phyloP scores from a whole-genome alignment of 2,329 filamentous ascomycete genomes.

The Colletotrichum paranaense region DNA sequence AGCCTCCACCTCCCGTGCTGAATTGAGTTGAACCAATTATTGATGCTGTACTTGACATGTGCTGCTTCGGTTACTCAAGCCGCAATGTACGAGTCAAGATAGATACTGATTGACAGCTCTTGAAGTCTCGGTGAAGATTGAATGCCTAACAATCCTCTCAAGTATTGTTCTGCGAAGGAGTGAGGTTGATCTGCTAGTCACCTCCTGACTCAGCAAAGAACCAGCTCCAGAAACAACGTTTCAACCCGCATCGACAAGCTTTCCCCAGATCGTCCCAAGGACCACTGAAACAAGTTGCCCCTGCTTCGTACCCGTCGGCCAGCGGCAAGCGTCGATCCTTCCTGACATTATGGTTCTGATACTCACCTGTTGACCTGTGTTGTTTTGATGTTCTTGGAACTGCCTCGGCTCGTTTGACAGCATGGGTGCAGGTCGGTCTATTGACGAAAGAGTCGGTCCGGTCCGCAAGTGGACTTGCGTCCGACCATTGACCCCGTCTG shows the following conservation, averaged over 20 bases:
- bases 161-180: no score
- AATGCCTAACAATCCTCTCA: no score
- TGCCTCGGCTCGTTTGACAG: not conserved
- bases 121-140: no score
- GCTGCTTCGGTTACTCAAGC: no score
- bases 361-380: not conserved
- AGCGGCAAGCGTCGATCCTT: not conserved
- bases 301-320: not conserved
- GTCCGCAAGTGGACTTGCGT: not conserved
- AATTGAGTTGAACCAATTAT: no score
- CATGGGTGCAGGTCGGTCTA: not conserved
- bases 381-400: fast-evolving
- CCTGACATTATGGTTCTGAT: not conserved
- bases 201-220: not conserved
- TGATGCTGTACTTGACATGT: no score
- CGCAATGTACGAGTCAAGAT: no score
- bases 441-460: not conserved
- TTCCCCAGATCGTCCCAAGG: not conserved
- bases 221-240: not conserved
- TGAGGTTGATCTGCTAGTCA: no score
- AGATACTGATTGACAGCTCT: no score
- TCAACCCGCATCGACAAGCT: slow-evolving; percentile 2
- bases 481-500: not conserved
- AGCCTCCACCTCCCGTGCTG: no score
- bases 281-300: not conserved